Conservation (phyloP, 208 protist genomes). For the Balamuthia mandrillaris region DNA sequence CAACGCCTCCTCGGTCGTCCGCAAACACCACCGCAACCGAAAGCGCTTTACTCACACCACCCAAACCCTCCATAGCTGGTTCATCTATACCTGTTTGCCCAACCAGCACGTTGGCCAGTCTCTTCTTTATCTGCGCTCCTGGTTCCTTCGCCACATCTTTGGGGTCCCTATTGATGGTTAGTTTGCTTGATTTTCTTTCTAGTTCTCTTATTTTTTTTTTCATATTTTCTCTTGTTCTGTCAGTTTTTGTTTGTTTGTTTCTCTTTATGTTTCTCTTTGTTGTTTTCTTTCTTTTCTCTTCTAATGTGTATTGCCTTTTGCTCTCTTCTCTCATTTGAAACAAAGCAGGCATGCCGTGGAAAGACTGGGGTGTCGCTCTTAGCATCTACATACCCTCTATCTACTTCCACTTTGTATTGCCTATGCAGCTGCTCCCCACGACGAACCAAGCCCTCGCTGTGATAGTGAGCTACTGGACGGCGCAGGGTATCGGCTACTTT, state of each 20-base stretch:
- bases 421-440: conserved; percentile 18
- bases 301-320: background rate
- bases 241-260: no score
- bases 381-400: conserved; percentile 17
- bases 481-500: conserved; percentile 10
- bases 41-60: background rate
- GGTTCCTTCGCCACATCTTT: background rate
- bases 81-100: background rate
- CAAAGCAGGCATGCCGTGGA: no score
- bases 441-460: background rate
- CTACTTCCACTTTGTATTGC: conserved; percentile 32
- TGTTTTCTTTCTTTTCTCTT: background rate
- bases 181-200: no score
- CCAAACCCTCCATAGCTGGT: conserved; percentile 15
- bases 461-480: background rate
- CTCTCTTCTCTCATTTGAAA: no score
- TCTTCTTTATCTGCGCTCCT: conserved; percentile 2
- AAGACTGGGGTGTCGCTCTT: no score
- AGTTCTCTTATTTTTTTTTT: no score
- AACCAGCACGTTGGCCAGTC: conserved; percentile 35
- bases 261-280: no score
- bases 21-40: conserved; percentile 31
- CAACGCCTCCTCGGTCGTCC: background rate
- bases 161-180: background rate
- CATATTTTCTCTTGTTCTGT: no score